These are phyloP conservation scores for Colletotrichum scovillei DNA, from an alignment of 2,329 filamentous ascomycete species.

Conservation along the genomic window DNA sequence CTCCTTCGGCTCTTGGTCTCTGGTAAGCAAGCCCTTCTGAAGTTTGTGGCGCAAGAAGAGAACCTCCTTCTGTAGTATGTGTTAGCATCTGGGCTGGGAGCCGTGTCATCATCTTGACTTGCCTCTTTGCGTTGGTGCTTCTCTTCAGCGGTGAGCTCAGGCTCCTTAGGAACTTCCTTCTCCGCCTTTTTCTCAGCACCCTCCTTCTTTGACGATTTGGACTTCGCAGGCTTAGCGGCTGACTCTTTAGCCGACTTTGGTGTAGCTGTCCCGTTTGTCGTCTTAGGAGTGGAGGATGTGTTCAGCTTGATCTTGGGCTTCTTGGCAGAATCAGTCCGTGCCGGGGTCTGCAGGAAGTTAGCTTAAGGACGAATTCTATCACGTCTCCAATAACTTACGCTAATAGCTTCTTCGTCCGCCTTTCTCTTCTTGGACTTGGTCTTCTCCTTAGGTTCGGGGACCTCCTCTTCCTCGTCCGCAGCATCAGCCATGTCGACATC, in stretches of 20 bases:
- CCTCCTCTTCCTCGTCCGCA: constrained; percentile 69
- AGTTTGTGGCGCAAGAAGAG: constrained; percentile 93
- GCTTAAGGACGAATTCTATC: neutral
- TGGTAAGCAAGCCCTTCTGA: constrained; percentile 90
- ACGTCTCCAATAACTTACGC: constrained; percentile 45
- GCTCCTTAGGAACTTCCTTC: constrained; percentile 63
- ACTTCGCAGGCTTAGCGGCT: constrained; percentile 62
- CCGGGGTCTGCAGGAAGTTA: constrained; percentile 57
- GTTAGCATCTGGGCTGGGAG: constrained; percentile 46
- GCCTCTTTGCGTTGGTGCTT: constrained; percentile 70
- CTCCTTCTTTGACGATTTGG: constrained; percentile 66
- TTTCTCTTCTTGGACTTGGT: constrained; percentile 82
- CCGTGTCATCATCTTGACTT: constrained; percentile 38
- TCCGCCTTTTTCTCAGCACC: constrained; percentile 68
- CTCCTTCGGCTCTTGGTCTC: constrained; percentile 86
- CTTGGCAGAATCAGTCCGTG: constrained; percentile 71
- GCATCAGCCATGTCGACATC: constrained; percentile 72
- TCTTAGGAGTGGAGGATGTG: constrained; percentile 75
- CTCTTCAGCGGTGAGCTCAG: constrained; percentile 68
- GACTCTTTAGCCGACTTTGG: constrained; percentile 67
- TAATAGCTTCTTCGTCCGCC: constrained; percentile 80
- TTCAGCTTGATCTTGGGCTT: constrained; percentile 76
- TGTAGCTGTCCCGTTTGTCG: constrained; percentile 69
- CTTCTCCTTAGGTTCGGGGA: constrained; percentile 76
- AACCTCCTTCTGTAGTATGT: constrained; percentile 72